Evolutionary conservation across 495 filamentous ascomycete genomes (phyloP).

Genomic region (Sordaria brevicollis): DNA sequence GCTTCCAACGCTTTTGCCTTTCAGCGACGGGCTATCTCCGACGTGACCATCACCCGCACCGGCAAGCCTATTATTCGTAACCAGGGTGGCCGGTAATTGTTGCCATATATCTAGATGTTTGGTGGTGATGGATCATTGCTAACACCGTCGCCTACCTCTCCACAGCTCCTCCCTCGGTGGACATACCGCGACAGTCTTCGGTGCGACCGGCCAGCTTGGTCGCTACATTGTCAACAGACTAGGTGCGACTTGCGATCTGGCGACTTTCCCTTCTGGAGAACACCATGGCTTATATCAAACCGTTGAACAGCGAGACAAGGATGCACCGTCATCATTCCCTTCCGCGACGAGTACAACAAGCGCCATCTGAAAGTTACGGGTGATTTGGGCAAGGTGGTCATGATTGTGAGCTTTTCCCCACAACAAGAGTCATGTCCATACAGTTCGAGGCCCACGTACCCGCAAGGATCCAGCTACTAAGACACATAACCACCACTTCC

Average conservation of each 20-base stretch:
- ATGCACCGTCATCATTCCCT: constrained; percentile 89
- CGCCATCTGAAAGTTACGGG: constrained; percentile 90
- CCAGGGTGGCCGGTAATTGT: constrained; percentile 69
- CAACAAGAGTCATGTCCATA: neutral
- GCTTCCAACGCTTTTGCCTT: constrained; percentile 13
- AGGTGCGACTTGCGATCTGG: constrained; percentile 52
- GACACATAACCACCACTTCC: neutral
- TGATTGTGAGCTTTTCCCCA: constrained; percentile 48
- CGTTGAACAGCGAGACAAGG: constrained; percentile 61
- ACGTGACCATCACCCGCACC: constrained; percentile 75
- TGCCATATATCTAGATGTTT: constrained; percentile 13
- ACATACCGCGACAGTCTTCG: constrained; percentile 95
- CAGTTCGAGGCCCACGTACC: neutral
- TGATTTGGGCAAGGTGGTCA: constrained; percentile 81
- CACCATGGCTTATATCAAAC: constrained; percentile 26
- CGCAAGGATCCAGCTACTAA: constrained; percentile 10
- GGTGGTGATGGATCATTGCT: constrained; percentile 5
- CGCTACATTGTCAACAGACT: constrained; percentile 96
- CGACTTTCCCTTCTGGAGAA: neutral
- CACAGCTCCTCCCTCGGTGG: constrained; percentile 43
- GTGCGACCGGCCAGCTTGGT: constrained; percentile 90
- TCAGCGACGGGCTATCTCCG: constrained; percentile 50
- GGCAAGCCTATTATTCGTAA: constrained; percentile 76
- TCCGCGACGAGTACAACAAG: constrained; percentile 95
- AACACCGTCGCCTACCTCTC: neutral